phyloP scores from a whole-genome alignment of 495 filamentous ascomycete genomes.

The Saxophila tyrrhenica region DNA sequence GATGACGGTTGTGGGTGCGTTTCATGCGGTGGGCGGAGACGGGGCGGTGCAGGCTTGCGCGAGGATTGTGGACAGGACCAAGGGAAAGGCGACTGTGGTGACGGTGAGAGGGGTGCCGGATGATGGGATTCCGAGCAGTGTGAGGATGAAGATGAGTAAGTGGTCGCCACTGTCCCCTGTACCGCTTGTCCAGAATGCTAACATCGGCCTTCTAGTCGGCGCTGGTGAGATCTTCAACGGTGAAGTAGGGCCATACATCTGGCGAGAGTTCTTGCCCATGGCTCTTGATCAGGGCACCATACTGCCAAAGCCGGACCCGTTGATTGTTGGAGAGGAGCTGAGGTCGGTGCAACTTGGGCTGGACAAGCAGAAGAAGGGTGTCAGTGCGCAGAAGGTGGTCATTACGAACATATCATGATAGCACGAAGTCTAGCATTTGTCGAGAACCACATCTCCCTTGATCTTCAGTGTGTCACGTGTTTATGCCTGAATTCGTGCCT shows the following conservation, averaged over 20 bases:
- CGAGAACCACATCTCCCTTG: background rate
- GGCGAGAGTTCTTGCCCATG: constrained; percentile 20
- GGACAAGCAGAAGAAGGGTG: constrained; percentile 18
- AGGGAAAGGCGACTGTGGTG: constrained; percentile 18
- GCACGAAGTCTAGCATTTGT: too few relatives aligned
- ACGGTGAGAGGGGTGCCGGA: constrained; percentile 13
- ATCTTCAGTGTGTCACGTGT: background rate
- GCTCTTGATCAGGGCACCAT: constrained; percentile 16
- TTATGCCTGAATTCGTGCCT: background rate
- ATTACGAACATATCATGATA: constrained; percentile 13
- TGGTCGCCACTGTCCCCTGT: background rate
- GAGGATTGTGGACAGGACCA: constrained; percentile 13
- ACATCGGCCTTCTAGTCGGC: constrained; percentile 1
- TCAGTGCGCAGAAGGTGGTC: constrained; percentile 17
- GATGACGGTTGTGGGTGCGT: constrained; percentile 22
- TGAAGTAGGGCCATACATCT: constrained; percentile 24
- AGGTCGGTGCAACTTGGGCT: constrained; percentile 16
- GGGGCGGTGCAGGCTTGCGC: constrained; percentile 14
- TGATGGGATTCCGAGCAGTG: constrained; percentile 12
- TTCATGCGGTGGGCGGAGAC: constrained; percentile 13
- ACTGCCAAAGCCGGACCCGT: constrained; percentile 18
- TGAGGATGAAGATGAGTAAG: constrained; percentile 15
- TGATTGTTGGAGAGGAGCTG: constrained; percentile 22
- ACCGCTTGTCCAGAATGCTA: background rate
- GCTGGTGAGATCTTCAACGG: constrained; percentile 14